Base-by-base conservation (phyloP, 129 eudicot species). In the Oenanthe sinensis region DNA sequence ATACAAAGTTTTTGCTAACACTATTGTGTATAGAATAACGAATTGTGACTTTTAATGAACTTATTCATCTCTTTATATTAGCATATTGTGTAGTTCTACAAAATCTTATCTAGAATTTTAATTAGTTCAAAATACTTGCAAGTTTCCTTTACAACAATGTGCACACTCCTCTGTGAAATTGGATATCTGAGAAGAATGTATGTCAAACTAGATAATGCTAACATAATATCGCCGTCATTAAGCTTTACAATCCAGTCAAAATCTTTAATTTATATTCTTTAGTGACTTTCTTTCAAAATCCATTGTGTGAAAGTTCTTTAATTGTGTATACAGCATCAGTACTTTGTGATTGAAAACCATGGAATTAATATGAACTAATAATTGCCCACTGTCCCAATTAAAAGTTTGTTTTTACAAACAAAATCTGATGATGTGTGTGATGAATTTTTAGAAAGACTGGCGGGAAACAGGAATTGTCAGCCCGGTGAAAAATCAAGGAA, bases 401-500 rank as follows among this genome's bases (percentile, higher is more conserved):
- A 6, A 8, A 24, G 42, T 33, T 12, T 33, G 43, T 28, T 68
- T 8, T n/a, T 68, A 68, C 1, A 8, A 24, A 68, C 17, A 65
- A 14, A 10, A 74, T 71, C 49, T 82, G 39, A 67, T 81, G 65
- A 15, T 70, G 77, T 50, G 47, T 71, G 12, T 62, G 62, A 74
- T 60, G 26, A 16, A 63, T 4, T 75, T 88, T 78, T 84, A 95
- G 96, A 89, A 95, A 92, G 99, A 95, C 81, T 95, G 99, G 99
- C 90, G 97, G 83, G 78, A 83, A 81, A 71, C 46, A 73, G 97
- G 97, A 33, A 96, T 92, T 22, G 97, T 96, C 33, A 92, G 89
- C 89, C 90, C 97, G 0, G 92, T 96, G 19, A 96, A 96, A 85
- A 71, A 88, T 77, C 99, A 96, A 86, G 97, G 97, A 55, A 81